phyloP scores from a whole-genome alignment of 31 red algal genomes.

The Bonnemaisonia californica region DNA sequence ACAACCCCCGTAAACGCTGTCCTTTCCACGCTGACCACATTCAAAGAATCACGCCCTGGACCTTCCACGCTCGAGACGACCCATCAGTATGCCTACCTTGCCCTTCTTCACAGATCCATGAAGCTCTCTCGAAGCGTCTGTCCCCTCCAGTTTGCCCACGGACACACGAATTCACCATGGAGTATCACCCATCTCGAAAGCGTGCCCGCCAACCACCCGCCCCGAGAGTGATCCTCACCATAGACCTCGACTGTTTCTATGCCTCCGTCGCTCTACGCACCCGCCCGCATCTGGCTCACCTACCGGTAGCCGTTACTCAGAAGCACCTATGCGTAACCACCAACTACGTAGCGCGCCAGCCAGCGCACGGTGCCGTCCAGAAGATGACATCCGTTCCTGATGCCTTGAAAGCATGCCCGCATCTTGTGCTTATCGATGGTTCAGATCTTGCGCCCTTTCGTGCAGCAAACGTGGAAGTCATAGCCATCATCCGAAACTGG shows the following conservation, averaged over 20 bases:
- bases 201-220: background rate
- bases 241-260: slow-evolving; percentile 84
- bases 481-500: slow-evolving; percentile 34
- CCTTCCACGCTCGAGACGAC: too few species aligned
- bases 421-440: slow-evolving; percentile 78
- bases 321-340: slow-evolving; percentile 86
- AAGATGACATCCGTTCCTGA: slow-evolving; percentile 81
- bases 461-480: slow-evolving; percentile 51
- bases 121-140: too few species aligned
- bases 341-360: slow-evolving; percentile 80
- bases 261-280: slow-evolving; percentile 60
- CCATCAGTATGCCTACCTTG: too few species aligned
- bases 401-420: slow-evolving; percentile 67
- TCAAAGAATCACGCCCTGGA: too few species aligned
- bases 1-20: too few species aligned
- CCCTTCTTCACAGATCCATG: too few species aligned
- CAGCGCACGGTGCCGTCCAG: slow-evolving; percentile 54
- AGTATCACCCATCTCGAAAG: slow-evolving; percentile 1
- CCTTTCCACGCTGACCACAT: too few species aligned
- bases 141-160: too few species aligned
- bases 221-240: slow-evolving; percentile 44
- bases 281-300: slow-evolving; percentile 57
- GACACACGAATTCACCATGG: too few species aligned
- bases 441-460: slow-evolving; percentile 83
- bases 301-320: slow-evolving; percentile 76